A percentile compares a stretch with the other conserved stretches of the same genome.
Evolutionary conservation across 306 rosid species (phyloP).

Genomic region (Fragaria iinumae): DNA sequence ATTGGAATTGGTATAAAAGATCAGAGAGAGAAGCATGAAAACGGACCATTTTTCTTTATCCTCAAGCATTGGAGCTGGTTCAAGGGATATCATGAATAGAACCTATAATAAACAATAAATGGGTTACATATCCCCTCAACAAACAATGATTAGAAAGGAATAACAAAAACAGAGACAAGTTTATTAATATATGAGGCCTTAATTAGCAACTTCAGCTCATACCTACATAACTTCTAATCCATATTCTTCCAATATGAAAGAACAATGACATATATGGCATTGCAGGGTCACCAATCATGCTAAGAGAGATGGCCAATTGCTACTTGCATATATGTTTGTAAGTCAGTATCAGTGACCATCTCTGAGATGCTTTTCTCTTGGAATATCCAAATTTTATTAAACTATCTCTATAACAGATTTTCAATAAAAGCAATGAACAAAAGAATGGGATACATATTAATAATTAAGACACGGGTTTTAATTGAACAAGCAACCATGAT

Average conservation of each 20-base stretch:
- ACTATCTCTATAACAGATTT: not conserved
- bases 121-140: conserved; percentile 31
- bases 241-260: no score
- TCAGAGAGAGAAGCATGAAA: conserved; percentile 24
- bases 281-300: not conserved
- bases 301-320: not conserved
- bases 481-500: conserved; percentile 3
- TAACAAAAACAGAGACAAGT: not conserved
- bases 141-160: conserved; percentile 8
- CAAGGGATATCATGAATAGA: conserved; percentile 96
- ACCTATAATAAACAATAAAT: conserved; percentile 48
- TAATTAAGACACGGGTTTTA: not conserved
- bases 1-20: conserved; percentile 18
- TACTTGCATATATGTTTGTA: not conserved
- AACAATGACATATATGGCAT: no score
- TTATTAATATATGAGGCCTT: not conserved
- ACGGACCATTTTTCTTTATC: conserved; percentile 98
- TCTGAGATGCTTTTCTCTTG: not conserved
- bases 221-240: not conserved
- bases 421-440: not conserved
- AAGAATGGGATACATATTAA: not conserved
- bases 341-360: not conserved
- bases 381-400: not conserved
- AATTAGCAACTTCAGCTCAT: not conserved
- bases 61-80: conserved; percentile 99